Conservation (phyloP, 2,329 filamentous ascomycete genomes). For the Fusarium globosum region DNA sequence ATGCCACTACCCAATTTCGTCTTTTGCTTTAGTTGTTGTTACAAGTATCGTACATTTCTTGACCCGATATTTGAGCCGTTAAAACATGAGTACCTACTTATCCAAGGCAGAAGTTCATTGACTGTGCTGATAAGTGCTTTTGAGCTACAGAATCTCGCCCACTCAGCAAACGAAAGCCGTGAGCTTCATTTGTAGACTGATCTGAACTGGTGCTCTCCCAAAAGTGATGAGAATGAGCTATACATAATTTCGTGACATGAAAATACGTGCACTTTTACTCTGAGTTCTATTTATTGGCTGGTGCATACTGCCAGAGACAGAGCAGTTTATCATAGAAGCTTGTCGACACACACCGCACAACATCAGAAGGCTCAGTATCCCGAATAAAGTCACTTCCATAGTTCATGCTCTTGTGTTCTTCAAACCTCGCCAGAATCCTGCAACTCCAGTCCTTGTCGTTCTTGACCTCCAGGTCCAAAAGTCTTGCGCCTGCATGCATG, state of each 20-base stretch:
- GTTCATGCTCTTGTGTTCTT: constrained; percentile 94
- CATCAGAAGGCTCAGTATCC: constrained; percentile 28
- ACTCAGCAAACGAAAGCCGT: background rate
- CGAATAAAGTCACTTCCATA: constrained; percentile 82
- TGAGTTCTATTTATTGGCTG: background rate
- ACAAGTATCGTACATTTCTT: background rate
- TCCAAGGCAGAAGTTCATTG: background rate
- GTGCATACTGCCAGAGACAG: constrained; percentile 69
- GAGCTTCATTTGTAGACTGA: background rate
- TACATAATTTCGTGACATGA: background rate
- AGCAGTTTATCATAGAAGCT: constrained; percentile 81
- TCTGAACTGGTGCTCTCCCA: background rate
- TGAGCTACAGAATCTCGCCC: background rate
- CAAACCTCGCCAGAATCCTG: constrained; percentile 75
- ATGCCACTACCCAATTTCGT: constrained; percentile 16
- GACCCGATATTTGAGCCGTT: background rate
- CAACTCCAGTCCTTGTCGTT: constrained; percentile 66
- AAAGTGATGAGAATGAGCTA: background rate
- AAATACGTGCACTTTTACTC: background rate
- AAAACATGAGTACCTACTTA: background rate
- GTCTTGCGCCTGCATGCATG: constrained; percentile 86
- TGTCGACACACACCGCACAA: constrained; percentile 70
- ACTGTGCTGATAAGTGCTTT: background rate
- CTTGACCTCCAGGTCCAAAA: constrained; percentile 63
- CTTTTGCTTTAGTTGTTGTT: constrained; percentile 7